Evolutionary conservation across 2,329 filamentous ascomycete genomes (phyloP), one percentile per base, ranked within the genome.

Genomic region (Clonostachys byssicola): DNA sequence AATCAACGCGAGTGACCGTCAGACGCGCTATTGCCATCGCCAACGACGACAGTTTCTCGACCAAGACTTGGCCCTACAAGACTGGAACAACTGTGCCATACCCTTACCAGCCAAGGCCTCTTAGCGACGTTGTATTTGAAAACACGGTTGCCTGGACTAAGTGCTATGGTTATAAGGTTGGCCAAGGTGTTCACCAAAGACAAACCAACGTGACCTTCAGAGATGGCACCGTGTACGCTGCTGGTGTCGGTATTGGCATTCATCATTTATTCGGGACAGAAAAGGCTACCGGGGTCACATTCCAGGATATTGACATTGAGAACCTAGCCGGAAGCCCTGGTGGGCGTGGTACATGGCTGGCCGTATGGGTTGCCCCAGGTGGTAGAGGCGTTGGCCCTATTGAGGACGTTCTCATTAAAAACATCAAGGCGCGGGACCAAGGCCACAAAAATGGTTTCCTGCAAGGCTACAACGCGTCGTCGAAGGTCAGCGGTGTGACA

Each of bases 11-110:
- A 16, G 44, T 46, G n/a, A 41, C 13, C 6, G 44, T 46, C 7
- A 12, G 36, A 23, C 44, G 44, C 9, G 36, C 35, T 23, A 46
- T 46, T n/a, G 44, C 44, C 18, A 46, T 46, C 23, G 44, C 44
- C 38, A 46, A 46, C 38, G 44, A 46, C 36, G 44, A 46, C 13
- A 40, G 36, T 18, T 46, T 40, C 36, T 46, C 44, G 18, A 33
- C 44, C 2, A 46, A 46, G 36, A 46, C 44, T 16, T 46, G 44
- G 44, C 44, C 17, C 6, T 46, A 40, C 44, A 46, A 46, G 36
- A 34, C 23, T 6, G 44, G 44, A 14, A 46, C 44, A 6, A 46
- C 44, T 10, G 44, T 46, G 12, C 44, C 44, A 8, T 46, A 40
- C 23, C 44, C 44, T 6, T 46, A 46, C 20, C 9, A 17, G 12